Evolutionary conservation across 768 basidiomycete genomes (phyloP), one percentile per base, ranked within the genome.

Genomic region (Dacryopinax spathularia): DNA sequence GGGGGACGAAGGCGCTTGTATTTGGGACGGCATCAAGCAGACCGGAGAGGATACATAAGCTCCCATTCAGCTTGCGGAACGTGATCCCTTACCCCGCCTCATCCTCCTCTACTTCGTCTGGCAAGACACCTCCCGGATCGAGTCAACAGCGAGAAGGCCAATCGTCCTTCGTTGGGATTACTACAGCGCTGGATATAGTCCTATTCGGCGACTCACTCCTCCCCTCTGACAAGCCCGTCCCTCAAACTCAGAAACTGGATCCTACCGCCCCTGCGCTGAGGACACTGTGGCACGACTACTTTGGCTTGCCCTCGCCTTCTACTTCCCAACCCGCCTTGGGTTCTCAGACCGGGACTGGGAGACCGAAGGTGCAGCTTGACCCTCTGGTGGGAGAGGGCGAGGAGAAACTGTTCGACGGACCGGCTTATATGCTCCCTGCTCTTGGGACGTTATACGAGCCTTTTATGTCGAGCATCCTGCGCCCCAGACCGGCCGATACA

Each of bases 211-310:
- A 91, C 64, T 74, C 78, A 18, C 73, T 80, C 22, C 10, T 10
- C 69, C 71, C 43, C 62, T 75, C 22, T 15, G 62, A 71, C 25
- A 69, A 74, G 22, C 71, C 74, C 0, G 74, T 69, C 75, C 2
- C 72, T 74, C 15, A 75, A 80, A 20, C 76, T 72, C 34, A 77
- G 72, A 37, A 74, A 79, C 63, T 70, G 64, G 70, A 69, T 22
- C 65, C 70, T 10, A 36, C 64, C 35, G 70, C 29, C 70, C 67
- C 77, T 67, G 71, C 72, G 25, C 77, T 70, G 66, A 76, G 79
- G 64, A 87, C 89, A 7, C 76, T 96, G 6, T 91, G 94, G 75
- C 87, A 91, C 72, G 91, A 94, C 70, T 89, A 94, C 70, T 96
- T 95, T 70, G 93, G 93, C 36, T 77, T 82, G 64, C 82, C 89